Conservation (phyloP, 192 early-diverging fungal genomes). For the Backusella sp. region DNA sequence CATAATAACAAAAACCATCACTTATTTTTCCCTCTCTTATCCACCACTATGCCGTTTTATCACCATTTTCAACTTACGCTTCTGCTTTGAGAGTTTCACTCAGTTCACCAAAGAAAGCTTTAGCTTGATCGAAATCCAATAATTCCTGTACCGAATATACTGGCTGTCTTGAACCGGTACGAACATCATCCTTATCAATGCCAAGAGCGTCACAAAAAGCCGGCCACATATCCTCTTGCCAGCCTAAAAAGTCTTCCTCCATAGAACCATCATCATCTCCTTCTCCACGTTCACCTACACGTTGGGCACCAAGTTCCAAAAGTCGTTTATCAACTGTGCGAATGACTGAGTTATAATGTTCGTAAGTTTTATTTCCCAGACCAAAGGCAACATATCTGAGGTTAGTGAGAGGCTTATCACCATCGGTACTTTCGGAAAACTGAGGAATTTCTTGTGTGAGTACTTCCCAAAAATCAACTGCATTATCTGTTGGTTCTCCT, state of each 20-base stretch:
- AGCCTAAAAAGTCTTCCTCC: conserved; percentile 93
- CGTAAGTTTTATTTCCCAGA: conserved; percentile 88
- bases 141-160: conserved; percentile 86
- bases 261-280: conserved; percentile 95
- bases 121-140: conserved; percentile 35
- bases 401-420: conserved; percentile 53
- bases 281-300: conserved; percentile 80
- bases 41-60: neutral
- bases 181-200: conserved; percentile 94
- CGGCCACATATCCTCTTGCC: conserved; percentile 85
- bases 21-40: neutral
- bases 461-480: conserved; percentile 88
- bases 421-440: conserved; percentile 48
- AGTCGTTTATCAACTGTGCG: conserved; percentile 69
- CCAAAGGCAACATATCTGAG: conserved; percentile 74
- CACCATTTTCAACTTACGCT: neutral
- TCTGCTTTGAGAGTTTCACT: neutral
- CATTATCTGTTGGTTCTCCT: conserved; percentile 98
- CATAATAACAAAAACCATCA: neutral
- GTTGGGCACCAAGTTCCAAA: conserved; percentile 65
- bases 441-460: conserved; percentile 71
- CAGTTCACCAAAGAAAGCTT: neutral
- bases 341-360: conserved; percentile 82
- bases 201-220: conserved; percentile 74
- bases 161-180: conserved; percentile 90